Evolutionary conservation across 192 early-diverging fungal genomes (phyloP).

Genomic region (Backusella tarrabulga): DNA sequence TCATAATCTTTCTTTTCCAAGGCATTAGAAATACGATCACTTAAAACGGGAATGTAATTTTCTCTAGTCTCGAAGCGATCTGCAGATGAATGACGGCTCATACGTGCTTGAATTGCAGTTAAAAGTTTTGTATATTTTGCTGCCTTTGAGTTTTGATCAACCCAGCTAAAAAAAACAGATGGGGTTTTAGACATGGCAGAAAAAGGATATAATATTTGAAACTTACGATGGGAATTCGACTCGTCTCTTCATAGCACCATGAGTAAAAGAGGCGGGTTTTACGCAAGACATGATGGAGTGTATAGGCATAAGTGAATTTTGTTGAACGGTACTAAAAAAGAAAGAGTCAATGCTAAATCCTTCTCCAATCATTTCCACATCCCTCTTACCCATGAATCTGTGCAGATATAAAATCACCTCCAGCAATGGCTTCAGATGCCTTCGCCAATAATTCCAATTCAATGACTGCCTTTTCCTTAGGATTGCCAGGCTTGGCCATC

Average conservation of each 20-base stretch:
- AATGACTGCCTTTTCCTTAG: conserved; percentile 29
- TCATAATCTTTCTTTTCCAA: conserved; percentile 29
- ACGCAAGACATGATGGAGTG: conserved; percentile 85
- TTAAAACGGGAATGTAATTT: conserved; percentile 80
- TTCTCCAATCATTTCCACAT: no score
- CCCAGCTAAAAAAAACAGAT: conserved; percentile 62
- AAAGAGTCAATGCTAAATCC: no score
- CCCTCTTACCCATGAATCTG: conserved; percentile 67
- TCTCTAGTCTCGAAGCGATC: conserved; percentile 89
- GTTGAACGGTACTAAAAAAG: conserved; percentile 63
- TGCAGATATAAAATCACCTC: conserved; percentile 77
- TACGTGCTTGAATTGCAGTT: conserved; percentile 81
- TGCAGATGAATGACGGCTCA: conserved; percentile 76
- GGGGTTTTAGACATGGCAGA: background rate
- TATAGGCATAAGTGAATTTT: conserved; percentile 89
- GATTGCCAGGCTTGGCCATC: background rate
- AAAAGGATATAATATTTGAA: no score
- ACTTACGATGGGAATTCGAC: conserved; percentile 41
- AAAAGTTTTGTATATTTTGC: conserved; percentile 67
- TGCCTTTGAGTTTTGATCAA: conserved; percentile 88
- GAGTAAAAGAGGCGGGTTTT: conserved; percentile 76
- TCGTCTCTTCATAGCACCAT: conserved; percentile 56
- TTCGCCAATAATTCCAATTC: conserved; percentile 64
- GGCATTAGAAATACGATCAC: conserved; percentile 49
- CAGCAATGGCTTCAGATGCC: conserved; percentile 86